Evolutionary conservation across 2,329 filamentous ascomycete species (phyloP), one percentile per base, ranked within the genome.

Genomic region (Calycina marina): DNA sequence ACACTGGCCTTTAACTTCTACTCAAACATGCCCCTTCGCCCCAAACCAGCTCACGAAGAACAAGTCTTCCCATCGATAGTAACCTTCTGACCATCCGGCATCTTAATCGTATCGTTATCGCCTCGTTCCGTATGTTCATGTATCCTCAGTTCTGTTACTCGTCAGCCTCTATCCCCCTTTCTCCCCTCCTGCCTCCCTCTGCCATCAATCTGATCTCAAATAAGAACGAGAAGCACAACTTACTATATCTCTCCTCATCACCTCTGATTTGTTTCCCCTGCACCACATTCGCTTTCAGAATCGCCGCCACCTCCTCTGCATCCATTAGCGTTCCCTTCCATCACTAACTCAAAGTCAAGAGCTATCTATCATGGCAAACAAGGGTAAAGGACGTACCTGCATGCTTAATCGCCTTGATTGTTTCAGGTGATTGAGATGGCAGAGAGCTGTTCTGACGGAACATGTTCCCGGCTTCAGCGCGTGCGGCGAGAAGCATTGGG

Each of bases 111-210:
- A 46, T 94, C 85, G 52, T 98, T 98, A 58, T 96, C 81, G 33
- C 90, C 85, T 43, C 83, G 68, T 56, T 98, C 88, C 17, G 79
- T 98, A 43, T 93, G 63, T 39, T 93, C 70, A 55, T 96, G 90
- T 57, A 98, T 94, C 31, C 77, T 69, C 36, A 96, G 60, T 52
- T 79, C 85, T 94, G 26, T 32, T 9, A 2, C 24, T 6, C 18
- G 14, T 4, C 12, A 28, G n/a, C 12, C 13, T n/a, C 25, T 25
- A 17, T 24, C 18, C 22, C 4, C 34, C 24, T 6, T n/a, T n/a
- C 25, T 24, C 11, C 9, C 14, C 14, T 9, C 2, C 5, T 25
- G 18, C 8, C 10, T 5, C 4, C 18, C 5, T 14, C 26, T n/a
- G 5, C 14, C 15, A 20, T 14, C 3, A 24, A 11, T 2, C 15